Conservation (phyloP, 768 basidiomycete species). For the Boletus edulis region DNA sequence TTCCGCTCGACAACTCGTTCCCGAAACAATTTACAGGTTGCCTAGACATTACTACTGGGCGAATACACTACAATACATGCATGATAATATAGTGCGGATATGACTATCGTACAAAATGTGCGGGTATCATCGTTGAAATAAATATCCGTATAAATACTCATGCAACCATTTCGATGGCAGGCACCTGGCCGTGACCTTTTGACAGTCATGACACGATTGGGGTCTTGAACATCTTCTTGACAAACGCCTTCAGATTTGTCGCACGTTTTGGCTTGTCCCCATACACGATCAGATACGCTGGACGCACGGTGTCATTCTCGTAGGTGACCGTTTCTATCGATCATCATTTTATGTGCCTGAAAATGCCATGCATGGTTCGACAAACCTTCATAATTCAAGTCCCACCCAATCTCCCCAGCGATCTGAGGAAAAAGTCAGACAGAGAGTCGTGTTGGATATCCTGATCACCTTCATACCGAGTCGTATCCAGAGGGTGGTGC, state of each 20-base stretch:
- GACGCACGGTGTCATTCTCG: conserved; percentile 62
- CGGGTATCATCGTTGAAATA: conserved; percentile 13
- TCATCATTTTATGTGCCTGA: background rate
- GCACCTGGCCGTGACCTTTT: background rate
- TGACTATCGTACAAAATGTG: conserved; percentile 16
- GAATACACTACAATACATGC: conserved; percentile 6
- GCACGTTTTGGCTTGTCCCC: conserved; percentile 31
- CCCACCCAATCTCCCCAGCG: conserved; percentile 58
- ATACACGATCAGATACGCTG: conserved; percentile 65
- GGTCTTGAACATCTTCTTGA: conserved; percentile 31
- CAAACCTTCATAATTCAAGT: conserved; percentile 57
- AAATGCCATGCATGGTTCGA: background rate
- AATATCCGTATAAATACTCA: conserved; percentile 10
- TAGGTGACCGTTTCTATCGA: conserved; percentile 62
- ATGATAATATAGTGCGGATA: conserved; percentile 9
- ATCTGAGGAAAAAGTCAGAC: conserved; percentile 37
- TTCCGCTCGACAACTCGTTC: too few relatives aligned
- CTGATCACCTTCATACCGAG: conserved; percentile 42
- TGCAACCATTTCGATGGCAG: background rate
- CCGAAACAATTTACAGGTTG: background rate
- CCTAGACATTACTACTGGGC: background rate
- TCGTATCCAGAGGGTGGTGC: conserved; percentile 58
- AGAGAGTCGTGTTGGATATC: conserved; percentile 3
- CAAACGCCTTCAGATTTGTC: conserved; percentile 24
- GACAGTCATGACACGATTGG: conserved; percentile 25